Evolutionary conservation across 2,329 filamentous ascomycete genomes (phyloP), one percentile per base, ranked within the genome.

Genomic region (Pseudogymnoascus sp.): DNA sequence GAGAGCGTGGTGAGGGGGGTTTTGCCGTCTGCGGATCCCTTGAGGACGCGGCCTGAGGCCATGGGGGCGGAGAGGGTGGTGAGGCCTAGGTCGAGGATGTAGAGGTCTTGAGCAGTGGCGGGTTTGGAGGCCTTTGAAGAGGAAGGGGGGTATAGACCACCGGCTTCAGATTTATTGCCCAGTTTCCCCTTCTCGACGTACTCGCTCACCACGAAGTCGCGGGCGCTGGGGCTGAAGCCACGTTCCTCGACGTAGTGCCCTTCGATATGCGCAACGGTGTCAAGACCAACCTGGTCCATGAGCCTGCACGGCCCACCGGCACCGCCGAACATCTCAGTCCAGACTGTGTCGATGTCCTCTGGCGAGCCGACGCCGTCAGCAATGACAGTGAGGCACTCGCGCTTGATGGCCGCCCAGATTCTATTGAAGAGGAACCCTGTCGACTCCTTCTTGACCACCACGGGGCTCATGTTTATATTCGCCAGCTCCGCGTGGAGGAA

Each of bases 381-480:
- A 7, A 74, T 63, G 3, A 71, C 65, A 11, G 71, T 65, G 7
- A 77, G 69, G 4, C 71, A 68, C 68, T 77, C 75, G n/a, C 74
- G 68, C 63, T 77, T 77, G 47, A 77, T 74, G 15, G 74, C 74
- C 2, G 74, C 74, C 75, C 75, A 76, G 44, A 76, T 72, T n/a
- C 74, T 68, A 59, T 76, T 76, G 60, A 74, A 74, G 5, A 76
- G 72, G 62, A 75, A 76, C 0, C 75, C 75, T 5, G 70, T 75
- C 1, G 73, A 75, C 26, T 69, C 66, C 44, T 68, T 66, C 36
- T 67, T 70, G 3, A 75, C 74, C 57, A 72, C 70, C 60, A 74
- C 74, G 3, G 75, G 75, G 1, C 67, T 67, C 63, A 77, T 72
- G 0, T 74, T 73, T 37, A 75, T 70, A 3, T 66, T 65, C 39